These are phyloP conservation scores for Rhizopus delemar DNA, from an alignment of 371 early-diverging fungal species.

Conservation along the genomic window DNA sequence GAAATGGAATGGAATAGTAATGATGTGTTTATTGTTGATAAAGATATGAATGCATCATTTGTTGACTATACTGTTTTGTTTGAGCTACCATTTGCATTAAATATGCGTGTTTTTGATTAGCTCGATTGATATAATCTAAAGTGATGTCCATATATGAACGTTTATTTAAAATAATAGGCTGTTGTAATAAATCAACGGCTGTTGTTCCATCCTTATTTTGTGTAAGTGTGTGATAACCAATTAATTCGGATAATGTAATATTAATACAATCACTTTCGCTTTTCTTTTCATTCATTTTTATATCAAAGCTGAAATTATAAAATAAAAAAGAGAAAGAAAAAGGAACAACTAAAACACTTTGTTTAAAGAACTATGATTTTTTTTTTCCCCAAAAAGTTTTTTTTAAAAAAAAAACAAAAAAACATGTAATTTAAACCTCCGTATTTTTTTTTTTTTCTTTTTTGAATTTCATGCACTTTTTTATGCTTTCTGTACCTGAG, in stretches of 20 bases:
- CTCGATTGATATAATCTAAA: constrained; percentile 3
- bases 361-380: too few species aligned
- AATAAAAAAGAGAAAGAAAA: not conserved
- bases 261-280: constrained; percentile 3
- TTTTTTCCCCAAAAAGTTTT: too few species aligned
- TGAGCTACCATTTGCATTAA: constrained; percentile 1
- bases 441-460: too few species aligned
- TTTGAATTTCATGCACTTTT: too few species aligned
- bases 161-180: not conserved
- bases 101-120: constrained; percentile 5
- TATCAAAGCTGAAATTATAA: not conserved
- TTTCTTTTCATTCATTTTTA: not conserved
- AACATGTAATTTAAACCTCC: too few species aligned
- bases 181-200: not conserved
- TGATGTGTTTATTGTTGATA: not conserved
- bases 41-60: constrained; percentile 2
- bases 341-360: not conserved
- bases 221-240: constrained; percentile 1
- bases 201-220: constrained; percentile 1
- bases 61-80: constrained; percentile 1
- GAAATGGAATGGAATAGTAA: too few species aligned
- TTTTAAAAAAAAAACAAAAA: too few species aligned
- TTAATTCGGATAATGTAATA: constrained; percentile 1
- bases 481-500: too few species aligned
- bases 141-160: not conserved